These are phyloP conservation scores for Suhomyces chickasaworum DNA, from an alignment of 1,139 yeast genomes.

Conservation along the genomic window DNA sequence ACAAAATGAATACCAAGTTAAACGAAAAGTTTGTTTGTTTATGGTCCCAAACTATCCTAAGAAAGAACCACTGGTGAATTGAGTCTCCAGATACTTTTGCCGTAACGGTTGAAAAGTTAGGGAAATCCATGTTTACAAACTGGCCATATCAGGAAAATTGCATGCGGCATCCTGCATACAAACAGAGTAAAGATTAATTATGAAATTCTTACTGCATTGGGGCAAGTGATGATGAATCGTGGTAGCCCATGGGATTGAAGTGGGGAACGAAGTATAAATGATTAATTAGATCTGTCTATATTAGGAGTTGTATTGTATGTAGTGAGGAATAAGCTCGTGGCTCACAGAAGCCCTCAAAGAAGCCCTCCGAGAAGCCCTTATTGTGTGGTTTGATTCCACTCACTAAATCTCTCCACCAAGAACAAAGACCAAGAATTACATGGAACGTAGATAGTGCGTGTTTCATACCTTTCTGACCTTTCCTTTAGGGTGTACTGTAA, in stretches of 20 bases:
- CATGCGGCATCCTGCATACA: constrained; percentile 5
- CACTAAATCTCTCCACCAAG: too few species aligned
- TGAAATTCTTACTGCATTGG: not conserved
- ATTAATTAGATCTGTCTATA: not conserved
- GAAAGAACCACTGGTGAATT: not conserved
- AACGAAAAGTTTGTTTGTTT: constrained; percentile 14
- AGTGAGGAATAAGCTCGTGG: not conserved
- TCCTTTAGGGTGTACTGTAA: too few species aligned
- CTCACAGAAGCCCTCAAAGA: too few species aligned
- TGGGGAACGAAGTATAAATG: not conserved
- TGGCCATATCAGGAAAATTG: constrained; percentile 9
- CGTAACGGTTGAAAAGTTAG: constrained; percentile 9
- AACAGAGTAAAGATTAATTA: not conserved
- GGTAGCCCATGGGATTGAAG: not conserved
- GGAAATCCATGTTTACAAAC: constrained; percentile 10
- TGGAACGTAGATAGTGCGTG: too few species aligned
- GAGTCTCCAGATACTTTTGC: constrained; percentile 8
- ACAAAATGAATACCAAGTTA: constrained; percentile 8
- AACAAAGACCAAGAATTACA: too few species aligned
- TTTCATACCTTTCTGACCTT: too few species aligned
- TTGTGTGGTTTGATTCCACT: not conserved
- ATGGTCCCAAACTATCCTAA: constrained; percentile 8
- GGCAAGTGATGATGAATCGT: not conserved
- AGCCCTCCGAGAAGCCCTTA: too few species aligned
- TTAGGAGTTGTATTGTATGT: not conserved